Evolutionary conservation across 1,139 yeast species (phyloP), one percentile per base, ranked within the genome.

Genomic region (Keqinozyma sinolaborantium): DNA sequence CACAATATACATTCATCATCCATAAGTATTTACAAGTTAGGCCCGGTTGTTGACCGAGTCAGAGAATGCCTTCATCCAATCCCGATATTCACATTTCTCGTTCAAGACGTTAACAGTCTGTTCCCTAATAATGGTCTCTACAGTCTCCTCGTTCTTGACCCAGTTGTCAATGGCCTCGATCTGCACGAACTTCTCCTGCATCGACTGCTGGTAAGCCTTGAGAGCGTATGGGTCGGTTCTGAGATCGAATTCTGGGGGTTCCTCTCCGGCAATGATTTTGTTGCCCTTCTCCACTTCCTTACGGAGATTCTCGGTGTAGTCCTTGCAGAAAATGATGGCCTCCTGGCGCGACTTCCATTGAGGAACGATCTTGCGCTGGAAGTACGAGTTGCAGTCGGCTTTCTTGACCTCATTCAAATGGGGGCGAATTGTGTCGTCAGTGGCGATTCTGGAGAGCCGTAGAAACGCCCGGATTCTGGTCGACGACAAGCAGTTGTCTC

Each of bases 141-240:
- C 59, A 1, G 44, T 30, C 9, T 35, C 30, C 40, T 68, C 73
- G 39, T 65, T 68, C 2, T 42, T 38, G 14, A 59, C 55, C 74
- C 74, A 68, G 29, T 50, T 51, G 18, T 61, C 64, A 4, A 68
- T 51, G 4, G 50, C 32, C 26, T 60, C 63, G 29, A 63, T 52
- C 25, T 49, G 43, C 2, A 42, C 36, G 30, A 39, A 60, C 33
- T 51, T 61, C 14, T 42, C 44, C 14, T 53, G 44, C 4, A 54
- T 20, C 14, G 41, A 35, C 14, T 53, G 52, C 14, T 48, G 47
- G 29, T 56, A 49, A 32, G 51, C 48, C 33, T 50, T 53, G 16
- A 45, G 38, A 4, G 73, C 73, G 35, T 68, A 68, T 0, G 74
- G 74, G 38, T 68, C 71, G 6, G 55, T 38, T 18, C 71, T 43